Conservation (phyloP, 164 flowering plant genomes). For the Aristolochia contorta region DNA sequence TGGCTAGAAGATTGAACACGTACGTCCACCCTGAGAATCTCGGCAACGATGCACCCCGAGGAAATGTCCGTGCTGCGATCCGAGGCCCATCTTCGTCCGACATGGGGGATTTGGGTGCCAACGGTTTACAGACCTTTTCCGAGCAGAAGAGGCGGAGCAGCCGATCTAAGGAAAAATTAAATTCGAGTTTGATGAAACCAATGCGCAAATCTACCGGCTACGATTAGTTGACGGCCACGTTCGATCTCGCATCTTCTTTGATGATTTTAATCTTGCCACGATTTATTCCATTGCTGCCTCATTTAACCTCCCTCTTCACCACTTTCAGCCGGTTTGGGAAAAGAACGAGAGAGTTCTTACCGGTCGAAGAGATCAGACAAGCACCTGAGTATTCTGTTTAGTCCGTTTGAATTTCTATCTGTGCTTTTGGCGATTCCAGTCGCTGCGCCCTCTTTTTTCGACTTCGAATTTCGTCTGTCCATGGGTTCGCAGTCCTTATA, state of each 20-base stretch:
- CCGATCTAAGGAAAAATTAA: constrained; percentile 53
- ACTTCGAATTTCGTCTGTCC: constrained; percentile 41
- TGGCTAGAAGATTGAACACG: constrained; percentile 60
- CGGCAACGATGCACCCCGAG: constrained; percentile 14
- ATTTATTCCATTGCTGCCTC: constrained; percentile 29
- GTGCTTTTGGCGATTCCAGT: constrained; percentile 31
- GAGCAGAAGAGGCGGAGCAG: constrained; percentile 26
- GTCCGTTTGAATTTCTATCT: constrained; percentile 44
- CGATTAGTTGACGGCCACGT: constrained; percentile 59
- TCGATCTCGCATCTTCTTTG: constrained; percentile 44
- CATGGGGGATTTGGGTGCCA: no score
- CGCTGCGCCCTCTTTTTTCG: constrained; percentile 27
- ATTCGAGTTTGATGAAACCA: constrained; percentile 71
- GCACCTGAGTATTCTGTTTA: constrained; percentile 51
- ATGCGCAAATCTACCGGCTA: constrained; percentile 92
- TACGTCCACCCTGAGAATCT: constrained; percentile 83
- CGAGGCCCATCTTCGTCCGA: constrained; percentile 40
- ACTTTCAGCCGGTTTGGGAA: constrained; percentile 18
- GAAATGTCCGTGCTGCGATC: constrained; percentile 57
- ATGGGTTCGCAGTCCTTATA: constrained; percentile 40
- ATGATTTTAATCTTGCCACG: constrained; percentile 32
- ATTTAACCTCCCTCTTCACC: constrained; percentile 36
- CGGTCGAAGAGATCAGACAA: constrained; percentile 63
- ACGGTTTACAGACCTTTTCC: constrained; percentile 1
- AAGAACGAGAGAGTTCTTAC: constrained; percentile 25